Conservation (phyloP, 2,329 filamentous ascomycete species). For the Fusarium bactridioides region DNA sequence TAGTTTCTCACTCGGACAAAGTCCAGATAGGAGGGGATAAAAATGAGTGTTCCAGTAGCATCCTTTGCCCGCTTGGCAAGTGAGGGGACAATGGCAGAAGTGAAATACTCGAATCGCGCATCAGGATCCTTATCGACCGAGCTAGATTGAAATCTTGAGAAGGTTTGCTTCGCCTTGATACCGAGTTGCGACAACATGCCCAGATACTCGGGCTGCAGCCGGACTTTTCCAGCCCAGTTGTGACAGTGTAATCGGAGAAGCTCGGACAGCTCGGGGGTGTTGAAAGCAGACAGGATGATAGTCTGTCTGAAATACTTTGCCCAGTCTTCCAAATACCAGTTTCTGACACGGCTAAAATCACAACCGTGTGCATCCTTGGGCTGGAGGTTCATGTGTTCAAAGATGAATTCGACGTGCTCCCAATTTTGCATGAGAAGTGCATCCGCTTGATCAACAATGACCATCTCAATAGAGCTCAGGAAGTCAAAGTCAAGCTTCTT, state of each 20-base stretch:
- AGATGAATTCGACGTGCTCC: constrained; percentile 93
- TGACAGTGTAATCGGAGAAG: constrained; percentile 78
- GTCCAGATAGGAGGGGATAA: constrained; percentile 93
- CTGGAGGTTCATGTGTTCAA: constrained; percentile 89
- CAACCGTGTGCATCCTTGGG: constrained; percentile 90
- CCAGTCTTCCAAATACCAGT: constrained; percentile 92
- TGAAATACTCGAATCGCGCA: constrained; percentile 90
- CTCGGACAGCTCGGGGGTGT: constrained; percentile 87
- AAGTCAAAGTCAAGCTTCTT: constrained; percentile 82
- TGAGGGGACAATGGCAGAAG: constrained; percentile 77
- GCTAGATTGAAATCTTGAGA: constrained; percentile 81
- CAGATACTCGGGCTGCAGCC: constrained; percentile 73
- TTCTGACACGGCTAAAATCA: constrained; percentile 89
- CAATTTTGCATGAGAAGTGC: constrained; percentile 97
- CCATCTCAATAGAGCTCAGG: constrained; percentile 89
- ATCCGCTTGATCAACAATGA: constrained; percentile 90
- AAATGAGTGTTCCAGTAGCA: constrained; percentile 77
- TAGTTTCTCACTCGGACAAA: constrained; percentile 94
- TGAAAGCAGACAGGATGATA: constrained; percentile 80
- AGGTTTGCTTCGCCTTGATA: constrained; percentile 82
- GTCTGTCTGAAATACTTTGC: constrained; percentile 86
- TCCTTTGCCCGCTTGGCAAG: constrained; percentile 74
- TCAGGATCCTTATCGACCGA: constrained; percentile 82
- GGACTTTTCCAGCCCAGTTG: constrained; percentile 82
- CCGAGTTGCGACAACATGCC: constrained; percentile 78